Conservation (phyloP, 768 basidiomycete genomes). For the Lanmaoa rubissima region DNA sequence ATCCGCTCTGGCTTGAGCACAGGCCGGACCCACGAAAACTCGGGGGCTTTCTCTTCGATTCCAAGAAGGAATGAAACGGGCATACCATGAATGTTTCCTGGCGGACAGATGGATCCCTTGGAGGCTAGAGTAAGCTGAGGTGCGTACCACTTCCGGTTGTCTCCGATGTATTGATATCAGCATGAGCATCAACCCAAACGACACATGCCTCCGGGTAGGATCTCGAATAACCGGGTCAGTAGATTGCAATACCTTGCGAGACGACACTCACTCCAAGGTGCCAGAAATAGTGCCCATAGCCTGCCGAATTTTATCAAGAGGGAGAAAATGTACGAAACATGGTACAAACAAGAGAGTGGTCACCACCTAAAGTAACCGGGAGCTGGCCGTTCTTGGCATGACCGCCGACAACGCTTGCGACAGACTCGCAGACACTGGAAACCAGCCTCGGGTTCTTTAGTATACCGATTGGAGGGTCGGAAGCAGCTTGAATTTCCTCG, state of each 20-base stretch:
- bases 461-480: conserved; percentile 71
- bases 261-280: conserved; percentile 60
- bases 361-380: conserved; percentile 91
- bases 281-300: conserved; percentile 96
- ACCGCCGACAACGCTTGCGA: conserved; percentile 71
- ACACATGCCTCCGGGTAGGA: conserved; percentile 79
- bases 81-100: conserved; percentile 97
- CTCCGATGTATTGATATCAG: conserved; percentile 90
- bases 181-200: conserved; percentile 96
- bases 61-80: conserved; percentile 90
- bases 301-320: conserved; percentile 29
- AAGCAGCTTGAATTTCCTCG: conserved; percentile 59
- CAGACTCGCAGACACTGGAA: conserved; percentile 74
- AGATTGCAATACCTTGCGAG: background rate
- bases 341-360: conserved; percentile 81
- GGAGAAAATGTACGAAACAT: conserved; percentile 1
- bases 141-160: conserved; percentile 70
- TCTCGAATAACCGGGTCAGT: conserved; percentile 36
- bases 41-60: conserved; percentile 37
- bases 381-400: conserved; percentile 79
- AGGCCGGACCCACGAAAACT: conserved; percentile 62
- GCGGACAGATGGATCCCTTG: background rate
- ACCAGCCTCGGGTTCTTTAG: conserved; percentile 91
- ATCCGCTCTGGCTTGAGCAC: conserved; percentile 68
- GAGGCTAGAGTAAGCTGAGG: background rate